phyloP scores from a whole-genome alignment of 179 eudicot species.

The Silene coronaria region DNA sequence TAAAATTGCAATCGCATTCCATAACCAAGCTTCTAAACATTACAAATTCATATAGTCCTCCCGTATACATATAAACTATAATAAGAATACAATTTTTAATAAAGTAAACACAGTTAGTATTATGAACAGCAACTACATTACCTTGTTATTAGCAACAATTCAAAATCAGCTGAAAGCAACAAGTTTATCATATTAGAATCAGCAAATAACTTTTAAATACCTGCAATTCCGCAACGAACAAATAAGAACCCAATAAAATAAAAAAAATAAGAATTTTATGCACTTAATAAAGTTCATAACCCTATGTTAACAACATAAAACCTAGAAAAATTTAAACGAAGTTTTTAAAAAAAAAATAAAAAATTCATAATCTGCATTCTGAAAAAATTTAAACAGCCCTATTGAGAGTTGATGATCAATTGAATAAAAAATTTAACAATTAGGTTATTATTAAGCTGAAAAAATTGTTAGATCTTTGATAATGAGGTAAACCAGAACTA shows the following conservation, averaged over 20 bases:
- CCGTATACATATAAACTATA: background rate
- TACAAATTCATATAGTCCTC: background rate
- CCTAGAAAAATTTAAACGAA: slow-evolving; percentile 22
- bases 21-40: background rate
- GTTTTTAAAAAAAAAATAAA: too few relatives aligned
- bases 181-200: slow-evolving; percentile 21
- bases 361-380: background rate
- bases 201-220: slow-evolving; percentile 8
- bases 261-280: slow-evolving; percentile 3
- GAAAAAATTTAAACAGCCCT: slow-evolving; percentile 14
- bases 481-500: slow-evolving; percentile 2
- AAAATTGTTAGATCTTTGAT: slow-evolving; percentile 5
- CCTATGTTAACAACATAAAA: background rate
- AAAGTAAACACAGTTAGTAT: background rate
- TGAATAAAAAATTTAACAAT: slow-evolving; percentile 25
- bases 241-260: background rate
- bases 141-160: slow-evolving; percentile 25
- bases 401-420: slow-evolving; percentile 8
- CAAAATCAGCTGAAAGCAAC: background rate
- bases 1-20: background rate
- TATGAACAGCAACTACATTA: background rate
- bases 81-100: background rate
- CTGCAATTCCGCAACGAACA: slow-evolving; percentile 18
- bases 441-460: background rate
- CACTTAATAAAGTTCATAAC: background rate